phyloP scores from a whole-genome alignment of 805 yeast species.

The Wickerhamomyces subpelliculosus region DNA sequence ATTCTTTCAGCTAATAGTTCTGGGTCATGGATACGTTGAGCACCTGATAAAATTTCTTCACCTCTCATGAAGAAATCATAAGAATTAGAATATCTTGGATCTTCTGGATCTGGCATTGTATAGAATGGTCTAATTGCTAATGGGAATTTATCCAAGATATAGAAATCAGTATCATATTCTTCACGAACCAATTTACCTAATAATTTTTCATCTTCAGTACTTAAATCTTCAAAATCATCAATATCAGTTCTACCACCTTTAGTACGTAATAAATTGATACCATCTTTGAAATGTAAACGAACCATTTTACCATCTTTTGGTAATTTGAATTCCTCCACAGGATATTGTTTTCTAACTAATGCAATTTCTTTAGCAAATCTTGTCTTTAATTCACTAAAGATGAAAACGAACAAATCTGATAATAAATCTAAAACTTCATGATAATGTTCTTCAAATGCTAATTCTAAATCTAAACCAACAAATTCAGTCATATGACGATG shows the following conservation, averaged over 20 bases:
- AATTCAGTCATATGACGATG: slow-evolving; percentile 99
- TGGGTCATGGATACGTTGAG: slow-evolving; percentile 97
- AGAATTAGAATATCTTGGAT: slow-evolving; percentile 91
- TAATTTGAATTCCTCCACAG: slow-evolving; percentile 94
- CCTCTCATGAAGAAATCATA: slow-evolving; percentile 99
- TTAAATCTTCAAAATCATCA: slow-evolving; percentile 76
- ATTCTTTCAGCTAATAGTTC: slow-evolving; percentile 76
- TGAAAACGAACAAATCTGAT: slow-evolving; percentile 75
- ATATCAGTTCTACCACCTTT: slow-evolving; percentile 78
- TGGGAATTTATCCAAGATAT: slow-evolving; percentile 97
- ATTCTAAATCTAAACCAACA: slow-evolving; percentile 94
- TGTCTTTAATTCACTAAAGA: slow-evolving; percentile 74
- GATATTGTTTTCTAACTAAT: slow-evolving; percentile 86
- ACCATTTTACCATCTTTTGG: slow-evolving; percentile 95
- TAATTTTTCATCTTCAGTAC: slow-evolving; percentile 91
- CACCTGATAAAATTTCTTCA: slow-evolving; percentile 98
- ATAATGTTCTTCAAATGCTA: slow-evolving; percentile 97
- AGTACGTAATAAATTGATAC: slow-evolving; percentile 76
- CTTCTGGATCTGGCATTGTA: slow-evolving; percentile 96
- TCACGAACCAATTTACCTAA: slow-evolving; percentile 89
- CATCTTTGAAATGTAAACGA: slow-evolving; percentile 82
- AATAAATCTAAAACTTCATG: slow-evolving; percentile 73
- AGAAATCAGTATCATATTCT: slow-evolving; percentile 95
- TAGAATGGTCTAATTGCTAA: slow-evolving; percentile 95
- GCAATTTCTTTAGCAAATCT: slow-evolving; percentile 84